Evolutionary conservation across 495 filamentous ascomycete species (phyloP), one percentile per base, ranked within the genome.

Genomic region (Letharia lupina): DNA sequence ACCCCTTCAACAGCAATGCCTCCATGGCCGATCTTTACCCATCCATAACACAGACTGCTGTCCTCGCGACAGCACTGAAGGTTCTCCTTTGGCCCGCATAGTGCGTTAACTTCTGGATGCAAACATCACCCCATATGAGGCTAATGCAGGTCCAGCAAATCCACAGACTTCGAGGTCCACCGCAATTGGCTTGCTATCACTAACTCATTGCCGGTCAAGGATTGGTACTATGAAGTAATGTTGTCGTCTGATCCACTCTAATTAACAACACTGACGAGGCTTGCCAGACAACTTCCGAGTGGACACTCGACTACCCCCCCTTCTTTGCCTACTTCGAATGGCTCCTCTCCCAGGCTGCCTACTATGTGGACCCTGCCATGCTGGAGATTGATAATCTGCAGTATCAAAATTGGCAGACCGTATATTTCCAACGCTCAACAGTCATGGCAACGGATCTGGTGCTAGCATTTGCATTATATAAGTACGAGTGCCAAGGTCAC

Each of bases 111-210:
- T 39, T 45, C 33, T 12, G 50, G 20, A 48, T 39, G 40, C 18
- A 50, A 28, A 35, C 16, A 60, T 37, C 11, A 16, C 18, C 35
- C 4, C 18, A 18, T 28, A 44, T 47, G 28, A 54, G 31, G 65
- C 67, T 73, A 31, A 70, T 54, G 33, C 40, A 37, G 15, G 64
- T 68, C 56, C 69, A 98, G 94, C 80, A 97, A 94, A 80, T 97
- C 94, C n/a, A 98, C 93, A 67, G 94, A 98, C 74, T 98, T 97
- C 71, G 94, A 98, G 74, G 94, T 97, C 62, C 94, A 98, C 76
- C 88, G 94, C 63, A 98, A 97, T 78, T 98, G 94, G 94, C 83
- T 98, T 40, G 93, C 94, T 63, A 89, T 96, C 63, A 96, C 94
- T 4, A 82, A 95, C 77, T 96, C 89, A 37, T 80, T 96, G 42